Conservation (phyloP, 441 rosid species). For the Populus hybrid region DNA sequence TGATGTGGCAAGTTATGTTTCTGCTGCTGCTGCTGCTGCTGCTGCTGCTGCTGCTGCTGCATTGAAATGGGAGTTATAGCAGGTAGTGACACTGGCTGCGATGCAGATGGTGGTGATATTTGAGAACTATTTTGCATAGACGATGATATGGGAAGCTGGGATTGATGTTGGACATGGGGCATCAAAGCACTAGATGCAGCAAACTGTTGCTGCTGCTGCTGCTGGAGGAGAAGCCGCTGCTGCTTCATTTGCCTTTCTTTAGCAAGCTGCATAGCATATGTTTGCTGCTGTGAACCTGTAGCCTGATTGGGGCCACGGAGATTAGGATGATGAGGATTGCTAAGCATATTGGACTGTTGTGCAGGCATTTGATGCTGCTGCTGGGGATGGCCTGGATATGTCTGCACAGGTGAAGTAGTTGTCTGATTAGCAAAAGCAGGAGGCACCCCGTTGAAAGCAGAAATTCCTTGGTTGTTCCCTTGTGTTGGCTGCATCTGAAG, state of each 20-base stretch:
- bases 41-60: conserved; percentile 70
- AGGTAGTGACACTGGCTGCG: conserved; percentile 56
- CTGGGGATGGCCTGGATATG: conserved; percentile 66
- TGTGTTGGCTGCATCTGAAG: conserved; percentile 75
- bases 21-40: too few relatives aligned
- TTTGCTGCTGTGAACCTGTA: conserved; percentile 66
- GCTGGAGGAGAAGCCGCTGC: conserved; percentile 73
- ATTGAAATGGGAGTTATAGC: conserved; percentile 49
- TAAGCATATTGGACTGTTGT: conserved; percentile 61
- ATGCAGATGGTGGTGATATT: conserved; percentile 57
- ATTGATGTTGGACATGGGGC: conserved; percentile 61
- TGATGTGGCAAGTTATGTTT: conserved; percentile 46
- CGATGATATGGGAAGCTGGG: conserved; percentile 68
- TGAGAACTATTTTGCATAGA: conserved; percentile 69
- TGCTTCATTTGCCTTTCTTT: conserved; percentile 71
- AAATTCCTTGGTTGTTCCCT: conserved; percentile 61
- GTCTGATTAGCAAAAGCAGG: conserved; percentile 73
- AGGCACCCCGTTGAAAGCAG: conserved; percentile 66
- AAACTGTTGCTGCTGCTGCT: conserved; percentile 22
- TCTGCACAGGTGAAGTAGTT: conserved; percentile 59
- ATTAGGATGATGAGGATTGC: conserved; percentile 63
- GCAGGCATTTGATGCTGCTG: conserved; percentile 74
- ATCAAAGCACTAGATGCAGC: conserved; percentile 54
- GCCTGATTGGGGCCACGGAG: conserved; percentile 67
- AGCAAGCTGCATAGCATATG: conserved; percentile 60